Base-by-base conservation (phyloP, 768 basidiomycete species). In the Mrakia gelida region DNA sequence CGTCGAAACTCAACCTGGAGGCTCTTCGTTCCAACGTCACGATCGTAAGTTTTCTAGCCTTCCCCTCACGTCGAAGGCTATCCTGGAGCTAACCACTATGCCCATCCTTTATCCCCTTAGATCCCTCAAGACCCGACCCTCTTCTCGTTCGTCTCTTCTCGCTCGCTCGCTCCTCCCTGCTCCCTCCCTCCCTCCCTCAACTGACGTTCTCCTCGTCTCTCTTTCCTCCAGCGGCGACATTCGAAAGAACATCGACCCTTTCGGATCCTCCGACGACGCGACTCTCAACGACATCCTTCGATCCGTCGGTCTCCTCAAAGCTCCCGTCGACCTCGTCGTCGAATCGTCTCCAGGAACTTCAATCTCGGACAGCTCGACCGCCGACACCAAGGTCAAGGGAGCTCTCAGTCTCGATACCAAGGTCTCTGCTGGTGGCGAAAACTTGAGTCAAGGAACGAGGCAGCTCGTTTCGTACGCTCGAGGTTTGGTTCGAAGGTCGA, bases 191-290 rank as follows among this genome's bases (percentile, higher is more conserved):
- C 41, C 26, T 32, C 80, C 82, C 89, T 68, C 32, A 6, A 45
- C 45, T 45, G 87, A 85, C 87, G n/a, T 88, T 52, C 87, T 89
- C 71, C 38, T 38, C 38, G 38, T 83, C 90, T 26, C 23, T n/a
- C 26, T 15, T 56, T 0, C 82, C 90, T 43, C 63, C 45, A 87
- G 87, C 56, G 90, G 90, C 9, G 88, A 87, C 7, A 83, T 90
- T 32, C 86, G 90, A 49, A 85, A 85, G 75, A 90, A 90, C 80
- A 83, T 90, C 28, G 90, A 90, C 80, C 90, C 89, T 0, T 90
- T 89, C 80, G 85, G 81, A 10, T 85, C 88, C 76, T 85, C 88
- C 77, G 88, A 89, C 70, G 90, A 91, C 76, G 85, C 87, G 0
- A 84, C 82, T 5, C 84, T 89, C 26, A 87, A 89, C 75, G 86